These are phyloP conservation scores for Excoecaria cochinchinensis DNA, from an alignment of 345 rosid species.

Conservation along the genomic window DNA sequence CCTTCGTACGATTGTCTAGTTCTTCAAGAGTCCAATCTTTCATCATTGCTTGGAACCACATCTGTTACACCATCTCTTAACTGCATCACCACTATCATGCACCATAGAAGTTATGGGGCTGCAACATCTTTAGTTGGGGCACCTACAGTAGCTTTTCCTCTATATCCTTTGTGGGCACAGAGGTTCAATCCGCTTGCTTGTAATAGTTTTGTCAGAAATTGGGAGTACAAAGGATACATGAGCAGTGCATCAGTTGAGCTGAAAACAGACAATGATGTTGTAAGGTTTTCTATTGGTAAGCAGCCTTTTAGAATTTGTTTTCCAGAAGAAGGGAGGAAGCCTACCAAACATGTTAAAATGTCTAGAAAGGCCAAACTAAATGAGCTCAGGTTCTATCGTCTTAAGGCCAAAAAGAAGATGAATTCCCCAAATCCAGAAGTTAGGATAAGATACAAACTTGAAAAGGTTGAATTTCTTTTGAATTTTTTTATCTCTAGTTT, in stretches of 20 bases:
- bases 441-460: constrained; percentile 84
- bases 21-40: constrained; percentile 17
- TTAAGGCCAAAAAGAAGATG: constrained; percentile 91
- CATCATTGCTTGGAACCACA: constrained; percentile 16
- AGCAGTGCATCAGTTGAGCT: constrained; percentile 54
- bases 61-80: constrained; percentile 14
- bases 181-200: constrained; percentile 14
- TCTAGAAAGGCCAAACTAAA: constrained; percentile 69
- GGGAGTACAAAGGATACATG: constrained; percentile 35
- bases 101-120: constrained; percentile 23
- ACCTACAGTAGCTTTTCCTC: constrained; percentile 15
- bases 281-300: constrained; percentile 63
- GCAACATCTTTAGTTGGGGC: constrained; percentile 22
- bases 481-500: background rate
- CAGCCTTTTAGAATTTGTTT: constrained; percentile 22
- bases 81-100: constrained; percentile 9
- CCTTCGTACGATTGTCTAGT: constrained; percentile 22
- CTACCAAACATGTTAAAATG: constrained; percentile 43
- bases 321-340: constrained; percentile 37
- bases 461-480: constrained; percentile 51
- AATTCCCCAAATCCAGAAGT: constrained; percentile 96
- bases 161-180: constrained; percentile 9
- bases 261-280: constrained; percentile 54
- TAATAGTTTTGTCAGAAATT: constrained; percentile 19
- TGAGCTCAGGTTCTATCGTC: constrained; percentile 76